phyloP scores from a whole-genome alignment of 2,329 filamentous ascomycete species.

The Sclerotinia nivalis region DNA sequence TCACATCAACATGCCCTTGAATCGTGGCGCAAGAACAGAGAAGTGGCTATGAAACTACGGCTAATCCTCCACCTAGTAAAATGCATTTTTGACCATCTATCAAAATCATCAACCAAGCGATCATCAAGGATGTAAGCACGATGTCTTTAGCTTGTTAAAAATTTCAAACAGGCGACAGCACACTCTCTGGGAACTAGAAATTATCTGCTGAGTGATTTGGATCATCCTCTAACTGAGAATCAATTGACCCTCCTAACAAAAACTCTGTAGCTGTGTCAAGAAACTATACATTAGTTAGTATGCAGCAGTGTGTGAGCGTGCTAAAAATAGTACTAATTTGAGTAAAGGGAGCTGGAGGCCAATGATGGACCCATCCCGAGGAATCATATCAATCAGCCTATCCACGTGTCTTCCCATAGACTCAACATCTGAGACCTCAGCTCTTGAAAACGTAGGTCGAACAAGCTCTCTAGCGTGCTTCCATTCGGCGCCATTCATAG shows the following conservation, averaged over 20 bases:
- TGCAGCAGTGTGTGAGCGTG: background rate
- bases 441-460: conserved; percentile 9
- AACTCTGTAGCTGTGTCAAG: conserved; percentile 19
- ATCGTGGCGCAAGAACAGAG: no score
- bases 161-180: no score
- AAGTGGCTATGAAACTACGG: no score
- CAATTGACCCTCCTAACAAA: conserved; percentile 12
- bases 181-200: no score
- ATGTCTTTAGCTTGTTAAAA: no score
- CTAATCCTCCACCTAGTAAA: no score
- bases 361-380: conserved; percentile 18
- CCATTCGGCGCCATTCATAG: conserved; percentile 17
- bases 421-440: conserved; percentile 22
- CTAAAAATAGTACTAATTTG: background rate
- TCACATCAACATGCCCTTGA: no score
- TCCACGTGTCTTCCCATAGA: conserved; percentile 5
- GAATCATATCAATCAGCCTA: conserved; percentile 11
- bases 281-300: background rate
- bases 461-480: conserved; percentile 17
- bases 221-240: background rate
- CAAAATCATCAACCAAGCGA: no score
- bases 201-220: conserved; percentile 12
- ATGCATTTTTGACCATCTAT: no score
- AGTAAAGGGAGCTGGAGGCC: conserved; percentile 19
- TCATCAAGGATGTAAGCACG: no score